These are phyloP conservation scores for Straminergon stramineum DNA, from an alignment of 225 moss, liverwort and hornwort species.

Conservation along the genomic window DNA sequence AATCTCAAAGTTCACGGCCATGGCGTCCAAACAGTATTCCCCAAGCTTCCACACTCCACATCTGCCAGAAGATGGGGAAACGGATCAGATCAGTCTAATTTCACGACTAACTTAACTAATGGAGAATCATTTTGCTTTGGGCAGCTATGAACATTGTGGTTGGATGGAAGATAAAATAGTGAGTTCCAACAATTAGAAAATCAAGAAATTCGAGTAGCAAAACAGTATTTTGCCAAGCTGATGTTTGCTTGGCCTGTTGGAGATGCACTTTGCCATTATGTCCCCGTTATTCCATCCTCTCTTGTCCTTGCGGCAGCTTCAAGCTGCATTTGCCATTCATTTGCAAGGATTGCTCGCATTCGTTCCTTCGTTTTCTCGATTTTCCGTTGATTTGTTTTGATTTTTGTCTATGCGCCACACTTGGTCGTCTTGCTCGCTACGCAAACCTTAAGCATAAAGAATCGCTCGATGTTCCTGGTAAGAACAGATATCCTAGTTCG, in stretches of 20 bases:
- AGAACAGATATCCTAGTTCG: too few relatives aligned
- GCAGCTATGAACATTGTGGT: too few relatives aligned
- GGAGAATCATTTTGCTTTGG: too few relatives aligned
- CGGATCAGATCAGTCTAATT: not conserved
- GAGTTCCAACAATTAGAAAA: too few relatives aligned
- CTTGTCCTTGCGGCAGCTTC: not conserved
- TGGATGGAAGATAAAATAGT: too few relatives aligned
- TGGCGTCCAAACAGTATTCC: slow-evolving; percentile 81
- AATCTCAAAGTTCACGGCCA: slow-evolving; percentile 74
- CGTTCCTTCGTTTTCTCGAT: not conserved
- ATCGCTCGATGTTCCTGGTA: too few relatives aligned
- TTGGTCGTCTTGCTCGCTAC: not conserved
- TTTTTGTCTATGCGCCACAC: not conserved
- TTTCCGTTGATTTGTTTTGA: not conserved
- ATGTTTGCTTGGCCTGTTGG: too few relatives aligned
- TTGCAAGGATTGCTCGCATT: not conserved
- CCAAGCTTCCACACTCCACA: slow-evolving; percentile 82
- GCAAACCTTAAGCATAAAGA: too few relatives aligned
- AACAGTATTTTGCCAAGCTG: too few relatives aligned
- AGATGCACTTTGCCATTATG: too few relatives aligned
- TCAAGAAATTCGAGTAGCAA: too few relatives aligned
- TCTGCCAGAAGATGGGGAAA: slow-evolving; percentile 20
- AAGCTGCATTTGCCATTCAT: not conserved
- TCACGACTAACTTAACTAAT: too few relatives aligned
- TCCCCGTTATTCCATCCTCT: not conserved